phyloP scores from a whole-genome alignment of 2,329 filamentous ascomycete genomes.

The Ascochyta koolunga region DNA sequence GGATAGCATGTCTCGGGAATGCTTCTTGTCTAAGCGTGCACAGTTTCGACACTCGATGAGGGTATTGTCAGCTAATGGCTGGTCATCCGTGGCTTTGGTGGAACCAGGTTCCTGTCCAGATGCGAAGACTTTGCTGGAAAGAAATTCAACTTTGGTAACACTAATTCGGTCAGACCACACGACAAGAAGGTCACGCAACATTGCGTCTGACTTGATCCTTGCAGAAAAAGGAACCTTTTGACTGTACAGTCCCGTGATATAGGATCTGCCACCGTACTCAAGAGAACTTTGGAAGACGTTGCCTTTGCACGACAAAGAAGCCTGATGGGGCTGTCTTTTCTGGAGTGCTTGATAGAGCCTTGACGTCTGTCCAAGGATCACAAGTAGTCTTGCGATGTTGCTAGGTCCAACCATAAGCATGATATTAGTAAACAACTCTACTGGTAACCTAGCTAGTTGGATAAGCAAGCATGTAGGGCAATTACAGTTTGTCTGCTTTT shows the following conservation, averaged over 20 bases:
- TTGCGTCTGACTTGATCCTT: not conserved
- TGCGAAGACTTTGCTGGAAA: not conserved
- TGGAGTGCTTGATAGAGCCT: not conserved
- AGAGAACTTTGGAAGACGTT: not conserved
- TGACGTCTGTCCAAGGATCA: not conserved
- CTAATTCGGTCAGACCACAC: not conserved
- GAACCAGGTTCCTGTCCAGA: not conserved
- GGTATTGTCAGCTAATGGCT: not conserved
- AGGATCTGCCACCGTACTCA: not conserved
- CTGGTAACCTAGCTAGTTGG: not conserved
- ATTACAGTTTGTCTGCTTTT: not conserved
- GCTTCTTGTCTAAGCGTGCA: not conserved
- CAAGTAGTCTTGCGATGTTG: not conserved
- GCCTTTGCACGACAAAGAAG: not conserved
- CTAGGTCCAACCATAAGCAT: not conserved
- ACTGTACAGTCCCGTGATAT: not conserved
- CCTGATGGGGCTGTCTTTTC: not conserved
- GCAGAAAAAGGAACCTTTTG: not conserved
- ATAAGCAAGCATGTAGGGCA: not conserved
- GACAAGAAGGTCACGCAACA: not conserved
- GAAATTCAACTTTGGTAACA: not conserved
- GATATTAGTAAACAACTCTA: not conserved
- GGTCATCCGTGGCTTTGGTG: not conserved
- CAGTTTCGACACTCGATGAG: not conserved
- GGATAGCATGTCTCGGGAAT: not conserved